Conservation (phyloP, 345 rosid species). For the Bruguiera parviflora region DNA sequence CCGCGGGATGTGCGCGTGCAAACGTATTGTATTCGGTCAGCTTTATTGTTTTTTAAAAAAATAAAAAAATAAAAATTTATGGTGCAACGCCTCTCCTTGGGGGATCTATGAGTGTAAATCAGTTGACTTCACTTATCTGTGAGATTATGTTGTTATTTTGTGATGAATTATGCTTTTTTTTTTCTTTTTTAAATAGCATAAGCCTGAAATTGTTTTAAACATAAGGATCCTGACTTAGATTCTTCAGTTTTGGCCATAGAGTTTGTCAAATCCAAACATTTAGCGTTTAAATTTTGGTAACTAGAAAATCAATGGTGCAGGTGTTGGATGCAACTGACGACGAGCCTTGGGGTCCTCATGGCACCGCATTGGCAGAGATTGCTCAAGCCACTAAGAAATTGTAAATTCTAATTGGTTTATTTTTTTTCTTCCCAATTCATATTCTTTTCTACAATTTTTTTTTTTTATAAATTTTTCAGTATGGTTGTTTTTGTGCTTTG, state of each 20-base stretch:
- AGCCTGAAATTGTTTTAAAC: too few relatives aligned
- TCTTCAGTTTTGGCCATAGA: not conserved
- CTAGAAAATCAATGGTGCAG: conserved; percentile 36
- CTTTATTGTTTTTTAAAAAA: too few relatives aligned
- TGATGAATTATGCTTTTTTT: too few relatives aligned
- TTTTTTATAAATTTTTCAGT: not conserved
- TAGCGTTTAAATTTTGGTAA: not conserved
- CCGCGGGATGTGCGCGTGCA: too few relatives aligned
- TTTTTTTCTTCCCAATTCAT: not conserved
- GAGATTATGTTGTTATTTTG: too few relatives aligned
- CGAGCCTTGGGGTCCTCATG: conserved; percentile 99
- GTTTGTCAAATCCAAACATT: not conserved
- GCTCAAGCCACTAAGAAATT: conserved; percentile 89
- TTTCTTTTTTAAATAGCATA: too few relatives aligned
- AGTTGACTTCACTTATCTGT: too few relatives aligned
- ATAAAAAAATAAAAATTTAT: too few relatives aligned
- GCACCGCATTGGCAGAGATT: conserved; percentile 87
- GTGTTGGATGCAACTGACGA: conserved; percentile 96
- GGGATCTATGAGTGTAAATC: too few relatives aligned
- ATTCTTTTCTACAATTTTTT: not conserved
- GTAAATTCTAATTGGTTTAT: conserved; percentile 36
- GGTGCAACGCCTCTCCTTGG: too few relatives aligned
- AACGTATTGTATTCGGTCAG: too few relatives aligned
- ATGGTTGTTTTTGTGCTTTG: conserved; percentile 17
- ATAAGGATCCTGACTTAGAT: too few relatives aligned